Evolutionary conservation across 805 yeast species (phyloP).

Genomic region (Teunomyces kruisii): DNA sequence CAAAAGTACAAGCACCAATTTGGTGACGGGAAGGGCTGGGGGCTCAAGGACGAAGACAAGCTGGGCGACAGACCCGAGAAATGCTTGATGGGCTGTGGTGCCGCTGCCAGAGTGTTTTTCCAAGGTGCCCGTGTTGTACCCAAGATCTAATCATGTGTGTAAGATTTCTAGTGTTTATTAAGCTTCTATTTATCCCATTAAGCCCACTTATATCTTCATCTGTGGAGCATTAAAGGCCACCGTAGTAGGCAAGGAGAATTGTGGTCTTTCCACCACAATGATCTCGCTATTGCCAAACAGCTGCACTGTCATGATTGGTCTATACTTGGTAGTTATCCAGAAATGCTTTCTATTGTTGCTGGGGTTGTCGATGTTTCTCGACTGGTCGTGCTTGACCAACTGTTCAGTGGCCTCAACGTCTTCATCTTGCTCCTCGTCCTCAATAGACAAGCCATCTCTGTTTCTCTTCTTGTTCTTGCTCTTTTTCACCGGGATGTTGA

Average conservation of each 20-base stretch:
- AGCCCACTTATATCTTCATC: constrained; percentile 40
- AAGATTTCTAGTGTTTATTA: background rate
- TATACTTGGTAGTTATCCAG: constrained; percentile 76
- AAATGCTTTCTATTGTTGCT: constrained; percentile 43
- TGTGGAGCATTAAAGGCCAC: constrained; percentile 68
- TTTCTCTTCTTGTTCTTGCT: constrained; percentile 38
- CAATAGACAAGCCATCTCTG: constrained; percentile 40
- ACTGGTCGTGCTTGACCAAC: constrained; percentile 30
- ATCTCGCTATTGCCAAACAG: constrained; percentile 56
- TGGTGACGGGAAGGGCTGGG: constrained; percentile 53
- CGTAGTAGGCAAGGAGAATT: constrained; percentile 52
- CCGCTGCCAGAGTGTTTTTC: constrained; percentile 69
- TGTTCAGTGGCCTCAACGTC: constrained; percentile 21
- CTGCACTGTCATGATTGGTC: constrained; percentile 65
- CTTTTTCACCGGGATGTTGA: constrained; percentile 51
- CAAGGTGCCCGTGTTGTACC: constrained; percentile 61
- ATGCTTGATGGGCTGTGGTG: constrained; percentile 60
- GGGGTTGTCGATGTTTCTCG: constrained; percentile 15
- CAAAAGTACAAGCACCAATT: constrained; percentile 49
- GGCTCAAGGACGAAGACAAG: constrained; percentile 53
- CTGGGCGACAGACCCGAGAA: constrained; percentile 43
- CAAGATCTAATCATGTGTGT: constrained; percentile 12
- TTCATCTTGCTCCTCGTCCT: constrained; percentile 26
- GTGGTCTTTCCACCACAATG: constrained; percentile 75
- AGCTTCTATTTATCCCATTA: background rate